Evolutionary conservation across 1,139 yeast genomes (phyloP).

Genomic region (Protomyces arabidopsidicola): DNA sequence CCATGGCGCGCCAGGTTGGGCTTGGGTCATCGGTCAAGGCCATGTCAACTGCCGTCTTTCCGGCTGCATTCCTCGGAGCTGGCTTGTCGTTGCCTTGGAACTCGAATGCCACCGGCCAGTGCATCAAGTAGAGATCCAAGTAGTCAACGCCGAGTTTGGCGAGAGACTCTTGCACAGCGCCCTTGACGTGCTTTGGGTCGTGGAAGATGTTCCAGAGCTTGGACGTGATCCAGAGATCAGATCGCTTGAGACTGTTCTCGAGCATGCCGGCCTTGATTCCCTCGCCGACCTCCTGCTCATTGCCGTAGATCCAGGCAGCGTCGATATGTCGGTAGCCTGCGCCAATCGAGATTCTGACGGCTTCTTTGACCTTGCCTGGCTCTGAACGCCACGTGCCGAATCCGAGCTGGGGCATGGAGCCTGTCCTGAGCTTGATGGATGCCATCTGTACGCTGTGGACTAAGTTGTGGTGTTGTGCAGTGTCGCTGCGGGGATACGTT

Average conservation of each 20-base stretch:
- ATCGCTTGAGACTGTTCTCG: conserved; percentile 62
- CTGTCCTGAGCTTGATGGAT: conserved; percentile 5
- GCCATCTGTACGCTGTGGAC: background rate
- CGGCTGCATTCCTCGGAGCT: conserved; percentile 7
- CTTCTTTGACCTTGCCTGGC: conserved; percentile 53
- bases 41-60: conserved; percentile 13
- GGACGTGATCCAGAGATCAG: conserved; percentile 70
- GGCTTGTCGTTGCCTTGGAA: conserved; percentile 5
- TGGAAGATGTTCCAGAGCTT: conserved; percentile 47
- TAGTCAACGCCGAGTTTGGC: conserved; percentile 55
- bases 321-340: conserved; percentile 67
- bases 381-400: conserved; percentile 76
- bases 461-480: too few relatives aligned
- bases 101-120: conserved; percentile 26
- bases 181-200: conserved; percentile 50
- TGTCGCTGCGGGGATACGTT: too few relatives aligned
- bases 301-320: conserved; percentile 32
- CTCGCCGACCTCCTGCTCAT: conserved; percentile 51
- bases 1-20: conserved; percentile 60
- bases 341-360: conserved; percentile 59
- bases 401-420: conserved; percentile 36
- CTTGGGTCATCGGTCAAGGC: conserved; percentile 15
- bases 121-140: conserved; percentile 49
- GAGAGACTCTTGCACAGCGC: conserved; percentile 48
- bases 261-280: conserved; percentile 41